Conservation (phyloP, 495 filamentous ascomycete genomes). For the Ramalina intermedia region DNA sequence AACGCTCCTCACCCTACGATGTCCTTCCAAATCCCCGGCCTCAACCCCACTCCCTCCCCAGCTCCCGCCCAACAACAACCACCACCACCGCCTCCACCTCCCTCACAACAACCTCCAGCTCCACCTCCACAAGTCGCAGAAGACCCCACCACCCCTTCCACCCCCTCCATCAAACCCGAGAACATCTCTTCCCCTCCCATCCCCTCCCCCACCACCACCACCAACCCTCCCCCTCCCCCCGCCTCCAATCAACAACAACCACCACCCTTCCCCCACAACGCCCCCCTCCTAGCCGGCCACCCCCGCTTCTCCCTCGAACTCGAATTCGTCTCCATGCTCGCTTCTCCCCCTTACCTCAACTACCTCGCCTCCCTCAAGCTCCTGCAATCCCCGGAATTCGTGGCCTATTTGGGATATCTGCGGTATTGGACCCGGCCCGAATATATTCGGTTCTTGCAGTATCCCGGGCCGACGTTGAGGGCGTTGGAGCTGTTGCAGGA, state of each 20-base stretch:
- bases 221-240: slow-evolving; percentile 7
- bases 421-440: slow-evolving; percentile 74
- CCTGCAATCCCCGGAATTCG: slow-evolving; percentile 33
- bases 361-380: slow-evolving; percentile 58
- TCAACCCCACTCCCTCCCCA: slow-evolving; percentile 15
- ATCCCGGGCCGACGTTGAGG: slow-evolving; percentile 71
- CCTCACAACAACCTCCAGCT: neutral
- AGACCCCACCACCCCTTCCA: neutral
- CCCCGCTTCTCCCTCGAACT: slow-evolving; percentile 63
- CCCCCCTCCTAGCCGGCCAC: slow-evolving; percentile 39
- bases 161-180: neutral
- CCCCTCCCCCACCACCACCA: neutral
- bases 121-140: neutral
- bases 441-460: slow-evolving; percentile 66
- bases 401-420: slow-evolving; percentile 71
- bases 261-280: slow-evolving; percentile 6
- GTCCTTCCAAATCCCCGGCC: slow-evolving; percentile 9
- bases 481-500: slow-evolving; percentile 71
- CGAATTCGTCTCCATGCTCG: slow-evolving; percentile 78
- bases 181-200: neutral
- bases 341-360: slow-evolving; percentile 72
- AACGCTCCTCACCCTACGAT: neutral
- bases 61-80: neutral
- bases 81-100: neutral
- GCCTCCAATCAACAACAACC: slow-evolving; percentile 11